Conservation (phyloP, 2,329 filamentous ascomycete genomes). For the Cryphonectria nitschkei region DNA sequence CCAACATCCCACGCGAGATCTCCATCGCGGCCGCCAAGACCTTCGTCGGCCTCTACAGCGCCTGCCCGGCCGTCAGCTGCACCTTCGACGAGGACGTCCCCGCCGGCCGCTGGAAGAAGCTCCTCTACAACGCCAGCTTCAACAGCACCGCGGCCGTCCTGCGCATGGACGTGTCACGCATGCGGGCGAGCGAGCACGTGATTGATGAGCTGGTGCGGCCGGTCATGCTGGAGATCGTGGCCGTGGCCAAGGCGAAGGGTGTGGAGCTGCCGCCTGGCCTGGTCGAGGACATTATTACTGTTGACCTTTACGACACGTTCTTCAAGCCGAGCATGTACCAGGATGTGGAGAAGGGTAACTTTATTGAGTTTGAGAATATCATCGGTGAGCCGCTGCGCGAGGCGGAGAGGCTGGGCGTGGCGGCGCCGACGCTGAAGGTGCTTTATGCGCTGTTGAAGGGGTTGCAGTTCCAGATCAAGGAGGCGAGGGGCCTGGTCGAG, state of each 20-base stretch:
- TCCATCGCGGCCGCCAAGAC: slow-evolving; percentile 37
- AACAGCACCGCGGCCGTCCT: slow-evolving; percentile 57
- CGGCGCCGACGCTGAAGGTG: slow-evolving; percentile 52
- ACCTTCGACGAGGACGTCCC: slow-evolving; percentile 44
- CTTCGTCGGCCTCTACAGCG: slow-evolving; percentile 51
- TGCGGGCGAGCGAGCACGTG: slow-evolving; percentile 48
- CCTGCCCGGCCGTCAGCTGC: slow-evolving; percentile 47
- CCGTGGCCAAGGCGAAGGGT: slow-evolving; percentile 48
- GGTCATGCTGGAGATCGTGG: slow-evolving; percentile 55
- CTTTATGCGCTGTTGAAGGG: slow-evolving; percentile 53
- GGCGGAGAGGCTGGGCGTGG: slow-evolving; percentile 50
- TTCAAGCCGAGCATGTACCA: slow-evolving; percentile 58
- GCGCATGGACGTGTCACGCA: slow-evolving; percentile 52
- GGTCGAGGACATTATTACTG: slow-evolving; percentile 49
- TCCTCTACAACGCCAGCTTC: slow-evolving; percentile 52
- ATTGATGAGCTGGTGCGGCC: slow-evolving; percentile 53
- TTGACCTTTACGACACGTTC: slow-evolving; percentile 53
- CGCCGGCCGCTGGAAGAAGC: slow-evolving; percentile 50
- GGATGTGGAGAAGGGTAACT: slow-evolving; percentile 57
- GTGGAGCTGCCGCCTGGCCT: slow-evolving; percentile 47
- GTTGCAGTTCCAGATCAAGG: slow-evolving; percentile 53
- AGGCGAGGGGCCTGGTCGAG: slow-evolving; percentile 45
- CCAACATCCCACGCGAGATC: slow-evolving; percentile 37
- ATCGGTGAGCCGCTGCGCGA: slow-evolving; percentile 60
- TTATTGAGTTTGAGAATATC: slow-evolving; percentile 59